Percentiles rank a stretch among this genome's conserved stretches.
Conservation (phyloP, 148 eudicot genomes). For the Bassia scoparia region DNA sequence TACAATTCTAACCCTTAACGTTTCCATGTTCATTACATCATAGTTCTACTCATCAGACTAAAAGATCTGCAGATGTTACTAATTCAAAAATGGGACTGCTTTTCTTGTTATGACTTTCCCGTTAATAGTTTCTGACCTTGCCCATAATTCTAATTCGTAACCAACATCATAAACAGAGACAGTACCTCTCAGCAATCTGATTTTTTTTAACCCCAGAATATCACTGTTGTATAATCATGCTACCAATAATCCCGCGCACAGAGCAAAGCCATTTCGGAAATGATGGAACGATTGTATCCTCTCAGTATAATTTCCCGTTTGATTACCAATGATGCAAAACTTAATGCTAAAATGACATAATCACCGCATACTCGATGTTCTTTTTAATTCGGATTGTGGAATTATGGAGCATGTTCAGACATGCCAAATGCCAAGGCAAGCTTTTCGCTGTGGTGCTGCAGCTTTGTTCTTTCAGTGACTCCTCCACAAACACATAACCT, state of each 20-base stretch:
- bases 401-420: constrained; percentile 46
- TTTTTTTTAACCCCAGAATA: background rate
- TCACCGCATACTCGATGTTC: constrained; percentile 65
- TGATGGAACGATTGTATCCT: constrained; percentile 64
- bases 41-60: no score
- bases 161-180: no score
- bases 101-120: no score
- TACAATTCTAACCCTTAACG: no score
- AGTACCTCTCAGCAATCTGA: no score
- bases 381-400: constrained; percentile 50
- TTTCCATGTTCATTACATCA: no score
- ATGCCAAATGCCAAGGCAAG: constrained; percentile 62
- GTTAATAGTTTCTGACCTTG: no score
- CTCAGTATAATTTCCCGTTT: constrained; percentile 55
- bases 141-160: no score
- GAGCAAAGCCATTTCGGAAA: constrained; percentile 58
- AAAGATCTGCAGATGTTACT: no score
- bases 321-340: constrained; percentile 44
- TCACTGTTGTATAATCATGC: background rate
- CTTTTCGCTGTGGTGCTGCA: constrained; percentile 65
- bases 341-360: constrained; percentile 62
- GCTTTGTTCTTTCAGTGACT: constrained; percentile 39
- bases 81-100: no score
- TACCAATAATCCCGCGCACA: constrained; percentile 73
- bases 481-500: constrained; percentile 48